Evolutionary conservation across 805 yeast genomes (phyloP).

Genomic region (Starmerella kuoi): DNA sequence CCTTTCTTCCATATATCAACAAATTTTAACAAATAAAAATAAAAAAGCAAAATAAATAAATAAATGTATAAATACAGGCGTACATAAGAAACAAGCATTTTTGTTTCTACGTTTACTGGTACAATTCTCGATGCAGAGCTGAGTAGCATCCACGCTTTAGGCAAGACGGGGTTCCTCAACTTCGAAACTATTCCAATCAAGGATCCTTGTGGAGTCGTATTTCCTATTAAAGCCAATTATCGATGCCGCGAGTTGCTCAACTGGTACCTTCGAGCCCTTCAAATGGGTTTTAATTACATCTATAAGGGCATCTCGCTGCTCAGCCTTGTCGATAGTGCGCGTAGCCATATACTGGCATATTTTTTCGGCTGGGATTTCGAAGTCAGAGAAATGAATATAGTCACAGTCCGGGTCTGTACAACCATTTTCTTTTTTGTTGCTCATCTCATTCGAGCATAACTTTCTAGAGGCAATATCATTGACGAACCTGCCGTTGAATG

Average conservation of each 20-base stretch:
- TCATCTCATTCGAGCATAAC: slow-evolving; percentile 17
- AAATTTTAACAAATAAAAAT: no score
- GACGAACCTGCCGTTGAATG: slow-evolving; percentile 20
- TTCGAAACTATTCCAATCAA: slow-evolving; percentile 13
- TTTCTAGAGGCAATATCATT: slow-evolving; percentile 4
- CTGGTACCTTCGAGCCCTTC: slow-evolving; percentile 3
- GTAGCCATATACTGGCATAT: slow-evolving; percentile 18
- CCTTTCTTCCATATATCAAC: no score
- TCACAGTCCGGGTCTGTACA: slow-evolving; percentile 8
- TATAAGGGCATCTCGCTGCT: slow-evolving; percentile 12
- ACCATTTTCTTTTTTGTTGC: slow-evolving; percentile 7
- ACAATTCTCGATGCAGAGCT: no score
- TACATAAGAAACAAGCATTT: no score
- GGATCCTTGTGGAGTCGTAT: slow-evolving; percentile 7
- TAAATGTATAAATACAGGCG: no score
- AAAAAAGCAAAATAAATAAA: no score
- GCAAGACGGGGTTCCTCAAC: no score
- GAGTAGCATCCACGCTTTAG: no score
- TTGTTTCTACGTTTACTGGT: no score
- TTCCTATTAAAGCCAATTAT: slow-evolving; percentile 9
- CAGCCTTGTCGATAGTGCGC: slow-evolving; percentile 7
- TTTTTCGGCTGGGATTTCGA: slow-evolving; percentile 5
- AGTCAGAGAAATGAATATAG: slow-evolving; percentile 19
- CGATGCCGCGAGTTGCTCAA: slow-evolving; percentile 14
- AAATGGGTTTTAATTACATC: slow-evolving; percentile 4